Evolutionary conservation across 2,329 filamentous ascomycete genomes (phyloP).

Genomic region (Chaetomium sp.): DNA sequence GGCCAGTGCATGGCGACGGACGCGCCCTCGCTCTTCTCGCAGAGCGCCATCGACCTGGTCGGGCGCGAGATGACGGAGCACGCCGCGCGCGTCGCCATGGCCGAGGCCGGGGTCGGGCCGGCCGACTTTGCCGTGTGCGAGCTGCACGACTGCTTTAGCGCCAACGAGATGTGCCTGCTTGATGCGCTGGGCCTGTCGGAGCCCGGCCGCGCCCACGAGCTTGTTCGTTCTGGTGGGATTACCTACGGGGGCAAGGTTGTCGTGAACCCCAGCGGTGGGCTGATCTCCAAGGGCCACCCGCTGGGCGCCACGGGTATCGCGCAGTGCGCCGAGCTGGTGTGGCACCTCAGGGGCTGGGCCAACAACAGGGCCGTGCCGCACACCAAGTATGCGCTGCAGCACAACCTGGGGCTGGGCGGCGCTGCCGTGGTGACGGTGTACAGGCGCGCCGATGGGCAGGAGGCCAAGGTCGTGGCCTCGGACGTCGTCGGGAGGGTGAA

Average conservation of each 20-base stretch:
- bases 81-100: conserved; percentile 70
- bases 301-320: conserved; percentile 93
- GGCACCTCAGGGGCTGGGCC: conserved; percentile 94
- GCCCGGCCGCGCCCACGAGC: conserved; percentile 84
- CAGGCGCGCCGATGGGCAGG: conserved; percentile 75
- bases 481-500: conserved; percentile 66
- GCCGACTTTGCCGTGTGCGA: conserved; percentile 81
- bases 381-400: conserved; percentile 78
- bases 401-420: conserved; percentile 90
- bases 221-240: conserved; percentile 84
- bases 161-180: conserved; percentile 89
- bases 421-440: conserved; percentile 91
- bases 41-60: conserved; percentile 82
- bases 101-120: conserved; percentile 70
- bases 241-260: conserved; percentile 85
- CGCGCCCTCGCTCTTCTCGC: conserved; percentile 74
- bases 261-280: conserved; percentile 89
- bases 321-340: conserved; percentile 91
- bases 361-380: conserved; percentile 76
- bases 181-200: conserved; percentile 81
- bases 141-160: conserved; percentile 94
- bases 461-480: conserved; percentile 61
- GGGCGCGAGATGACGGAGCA: conserved; percentile 81
- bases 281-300: conserved; percentile 95
- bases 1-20: conserved; percentile 90